Conservation (phyloP, 176 grass and related monocot species). For the Secale cereale region DNA sequence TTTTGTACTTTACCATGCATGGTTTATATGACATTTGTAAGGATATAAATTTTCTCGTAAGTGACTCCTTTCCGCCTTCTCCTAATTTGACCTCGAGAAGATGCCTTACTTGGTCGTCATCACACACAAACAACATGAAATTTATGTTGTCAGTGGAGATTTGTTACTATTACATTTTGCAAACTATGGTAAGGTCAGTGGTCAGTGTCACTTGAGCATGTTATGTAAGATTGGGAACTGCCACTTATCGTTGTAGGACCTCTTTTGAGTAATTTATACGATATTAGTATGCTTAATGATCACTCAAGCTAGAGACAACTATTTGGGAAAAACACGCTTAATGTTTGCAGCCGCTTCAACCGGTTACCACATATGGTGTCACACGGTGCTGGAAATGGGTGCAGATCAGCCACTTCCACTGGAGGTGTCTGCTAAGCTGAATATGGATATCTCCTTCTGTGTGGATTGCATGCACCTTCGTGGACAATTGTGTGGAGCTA, state of each 20-base stretch:
- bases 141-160: no score
- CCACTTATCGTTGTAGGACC: neutral
- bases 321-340: neutral
- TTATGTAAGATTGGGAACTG: no score
- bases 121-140: no score
- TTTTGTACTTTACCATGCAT: no score
- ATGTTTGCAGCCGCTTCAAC: neutral
- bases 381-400: neutral
- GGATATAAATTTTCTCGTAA: no score
- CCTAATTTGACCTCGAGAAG: no score
- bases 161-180: no score
- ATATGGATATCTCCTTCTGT: neutral
- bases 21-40: no score
- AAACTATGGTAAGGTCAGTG: no score
- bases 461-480: neutral
- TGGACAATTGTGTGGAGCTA: neutral
- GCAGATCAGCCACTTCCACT: neutral
- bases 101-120: no score
- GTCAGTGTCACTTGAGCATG: no score
- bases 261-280: neutral
- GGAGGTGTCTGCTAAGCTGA: neutral
- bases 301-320: neutral
- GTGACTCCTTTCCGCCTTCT: no score
- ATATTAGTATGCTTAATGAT: neutral
- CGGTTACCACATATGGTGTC: neutral